These are phyloP conservation scores for Fraxinus velutina DNA, from an alignment of 305 asterid species.

Conservation along the genomic window DNA sequence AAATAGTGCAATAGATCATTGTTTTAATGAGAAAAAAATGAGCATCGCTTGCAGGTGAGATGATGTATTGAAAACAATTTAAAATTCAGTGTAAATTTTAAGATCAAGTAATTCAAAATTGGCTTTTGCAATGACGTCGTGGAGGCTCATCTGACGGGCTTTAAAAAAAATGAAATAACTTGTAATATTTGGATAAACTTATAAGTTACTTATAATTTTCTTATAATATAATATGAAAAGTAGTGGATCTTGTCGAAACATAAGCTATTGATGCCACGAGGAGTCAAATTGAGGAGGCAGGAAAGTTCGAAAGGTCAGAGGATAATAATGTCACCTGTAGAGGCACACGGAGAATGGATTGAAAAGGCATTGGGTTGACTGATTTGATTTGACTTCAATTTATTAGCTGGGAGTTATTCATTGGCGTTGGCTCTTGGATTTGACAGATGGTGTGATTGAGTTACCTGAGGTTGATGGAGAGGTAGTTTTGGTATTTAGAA, in stretches of 20 bases:
- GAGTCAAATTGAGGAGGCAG: background rate
- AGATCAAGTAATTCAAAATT: background rate
- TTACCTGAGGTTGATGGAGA: background rate
- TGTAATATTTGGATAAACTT: background rate
- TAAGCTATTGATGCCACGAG: too few relatives aligned
- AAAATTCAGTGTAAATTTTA: background rate
- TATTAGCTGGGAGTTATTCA: background rate
- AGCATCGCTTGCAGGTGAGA: background rate
- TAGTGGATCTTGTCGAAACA: too few relatives aligned
- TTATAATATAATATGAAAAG: too few relatives aligned
- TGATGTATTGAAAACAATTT: background rate
- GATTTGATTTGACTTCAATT: background rate
- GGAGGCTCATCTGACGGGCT: background rate
- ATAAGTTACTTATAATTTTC: background rate
- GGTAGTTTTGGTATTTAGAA: background rate
- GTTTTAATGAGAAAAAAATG: background rate
- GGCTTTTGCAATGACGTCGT: background rate
- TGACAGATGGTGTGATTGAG: background rate
- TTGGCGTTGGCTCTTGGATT: background rate
- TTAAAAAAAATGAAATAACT: too few relatives aligned
- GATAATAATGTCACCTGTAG: background rate
- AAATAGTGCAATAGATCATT: background rate
- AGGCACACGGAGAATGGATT: background rate
- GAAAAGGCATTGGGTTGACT: background rate
- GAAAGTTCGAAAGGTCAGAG: background rate